Base-by-base conservation (phyloP, 768 basidiomycete species). In the Mycena leptocephala region DNA sequence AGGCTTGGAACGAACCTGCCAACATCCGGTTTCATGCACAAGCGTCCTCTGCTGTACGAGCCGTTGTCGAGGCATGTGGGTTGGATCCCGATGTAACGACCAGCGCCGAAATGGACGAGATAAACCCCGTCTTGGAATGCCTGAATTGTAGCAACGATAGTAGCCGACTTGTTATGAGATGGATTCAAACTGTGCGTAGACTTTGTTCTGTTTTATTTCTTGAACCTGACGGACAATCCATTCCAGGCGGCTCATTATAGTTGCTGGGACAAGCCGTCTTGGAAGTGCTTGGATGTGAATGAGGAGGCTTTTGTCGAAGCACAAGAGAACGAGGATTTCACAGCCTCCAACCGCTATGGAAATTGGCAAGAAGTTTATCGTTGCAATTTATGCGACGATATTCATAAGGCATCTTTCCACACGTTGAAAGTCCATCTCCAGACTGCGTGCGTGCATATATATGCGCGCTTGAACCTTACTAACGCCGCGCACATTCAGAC, bases 1-100 rank as follows among this genome's bases (percentile, higher is more conserved):
- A 69, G 9, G 22, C 35, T 66, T 75, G 74, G 74, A 75, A 75
- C 43, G 55, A n/a, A 8, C 24, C 7, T 8, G 14, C 24, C 5
- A 1, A 6, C 2, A 48, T 75, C 33, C 28, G 35, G 61, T 51
- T 59, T 24, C 16, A 70, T 28, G 24, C 35, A n/a, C 18, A 3
- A 33, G 74, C 69, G 18, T 48, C 8, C 16, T 51, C 9, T 22
- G 48, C 32, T 58, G 53, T 56, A 22, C 62, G 56, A 51, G 35
- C 41, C 22, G 63, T 75, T 26, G 41, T 75, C 20, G 24, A 62
- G 5, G 69, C 74, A 7, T 75, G 74, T 13, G 69, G 55, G 37
- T 35, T 75, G 6, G 74, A 75, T 61, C 69, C 74, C 28, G 69
- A 70, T 14, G 74, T 75, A 2, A 75, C 69, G 11, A 70, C 74